These are phyloP conservation scores for Penicillium soppii DNA, from an alignment of 495 filamentous ascomycete genomes.

Conservation along the genomic window DNA sequence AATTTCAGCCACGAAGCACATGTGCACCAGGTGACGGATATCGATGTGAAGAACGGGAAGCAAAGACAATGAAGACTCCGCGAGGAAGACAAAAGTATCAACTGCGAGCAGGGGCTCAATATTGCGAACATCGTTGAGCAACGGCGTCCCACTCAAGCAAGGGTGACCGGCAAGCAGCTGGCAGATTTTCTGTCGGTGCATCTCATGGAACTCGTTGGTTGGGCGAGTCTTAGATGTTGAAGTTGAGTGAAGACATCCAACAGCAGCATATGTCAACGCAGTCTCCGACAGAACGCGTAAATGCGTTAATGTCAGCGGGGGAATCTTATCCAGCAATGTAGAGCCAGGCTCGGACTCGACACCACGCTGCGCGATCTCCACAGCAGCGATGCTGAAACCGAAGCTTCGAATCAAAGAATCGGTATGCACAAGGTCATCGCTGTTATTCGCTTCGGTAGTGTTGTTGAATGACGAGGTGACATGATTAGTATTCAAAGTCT, in stretches of 20 bases:
- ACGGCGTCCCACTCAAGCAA: constrained; percentile 33
- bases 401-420: constrained; percentile 72
- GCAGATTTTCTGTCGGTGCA: constrained; percentile 70
- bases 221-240: constrained; percentile 55
- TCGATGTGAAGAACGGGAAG: constrained; percentile 71
- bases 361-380: constrained; percentile 91
- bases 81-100: constrained; percentile 87
- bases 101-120: constrained; percentile 68
- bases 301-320: constrained; percentile 77
- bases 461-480: constrained; percentile 54
- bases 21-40: constrained; percentile 75
- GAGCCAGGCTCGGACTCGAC: constrained; percentile 70
- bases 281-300: constrained; percentile 91
- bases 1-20: constrained; percentile 92
- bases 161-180: constrained; percentile 70
- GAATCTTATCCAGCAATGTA: constrained; percentile 81
- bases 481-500: constrained; percentile 72
- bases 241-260: constrained; percentile 63
- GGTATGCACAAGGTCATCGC: constrained; percentile 57
- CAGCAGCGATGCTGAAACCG: constrained; percentile 84
- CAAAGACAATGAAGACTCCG: constrained; percentile 68
- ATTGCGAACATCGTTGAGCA: constrained; percentile 46
- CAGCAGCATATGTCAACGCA: constrained; percentile 75
- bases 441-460: constrained; percentile 33
- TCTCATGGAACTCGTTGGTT: constrained; percentile 64